Evolutionary conservation across 2,329 filamentous ascomycete genomes (phyloP).

Genomic region (Phialocephala subalpina): DNA sequence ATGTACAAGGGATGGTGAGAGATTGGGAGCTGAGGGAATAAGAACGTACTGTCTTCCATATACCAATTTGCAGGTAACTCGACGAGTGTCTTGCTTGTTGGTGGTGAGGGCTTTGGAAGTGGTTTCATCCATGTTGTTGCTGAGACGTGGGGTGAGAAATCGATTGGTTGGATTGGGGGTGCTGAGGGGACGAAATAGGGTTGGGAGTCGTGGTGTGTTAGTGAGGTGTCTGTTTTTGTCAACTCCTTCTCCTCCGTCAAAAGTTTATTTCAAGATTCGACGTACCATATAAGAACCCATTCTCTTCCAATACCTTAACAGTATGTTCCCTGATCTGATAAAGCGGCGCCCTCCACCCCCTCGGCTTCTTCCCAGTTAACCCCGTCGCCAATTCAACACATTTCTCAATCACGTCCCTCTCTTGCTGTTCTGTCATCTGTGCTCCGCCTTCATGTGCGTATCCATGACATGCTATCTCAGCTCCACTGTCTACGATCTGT

Average conservation of each 20-base stretch:
- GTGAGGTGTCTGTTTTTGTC: conserved; percentile 51
- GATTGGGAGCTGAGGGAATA: background rate
- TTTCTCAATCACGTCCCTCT: conserved; percentile 56
- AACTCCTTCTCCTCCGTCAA: background rate
- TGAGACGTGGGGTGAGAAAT: conserved; percentile 46
- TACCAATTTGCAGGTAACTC: conserved; percentile 61
- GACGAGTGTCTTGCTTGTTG: conserved; percentile 47
- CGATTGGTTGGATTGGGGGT: conserved; percentile 50
- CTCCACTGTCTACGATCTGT: conserved; percentile 58
- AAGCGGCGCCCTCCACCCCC: conserved; percentile 59
- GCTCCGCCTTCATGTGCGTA: conserved; percentile 45
- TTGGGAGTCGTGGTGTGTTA: conserved; percentile 57
- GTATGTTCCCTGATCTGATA: conserved; percentile 59
- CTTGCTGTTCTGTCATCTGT: conserved; percentile 56
- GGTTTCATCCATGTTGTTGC: conserved; percentile 56
- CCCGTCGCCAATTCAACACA: conserved; percentile 54
- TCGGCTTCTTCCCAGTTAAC: conserved; percentile 53
- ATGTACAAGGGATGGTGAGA: background rate
- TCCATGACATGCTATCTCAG: conserved; percentile 53
- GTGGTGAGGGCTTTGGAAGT: conserved; percentile 40
- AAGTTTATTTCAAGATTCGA: no score
- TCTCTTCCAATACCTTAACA: conserved; percentile 54
- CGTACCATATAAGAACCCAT: conserved; percentile 54
- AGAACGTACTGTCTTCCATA: conserved; percentile 51
- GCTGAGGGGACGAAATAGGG: conserved; percentile 55